These are phyloP conservation scores for Phytophthora constricta DNA, from an alignment of 352 stramenopile genomes.

Conservation along the genomic window DNA sequence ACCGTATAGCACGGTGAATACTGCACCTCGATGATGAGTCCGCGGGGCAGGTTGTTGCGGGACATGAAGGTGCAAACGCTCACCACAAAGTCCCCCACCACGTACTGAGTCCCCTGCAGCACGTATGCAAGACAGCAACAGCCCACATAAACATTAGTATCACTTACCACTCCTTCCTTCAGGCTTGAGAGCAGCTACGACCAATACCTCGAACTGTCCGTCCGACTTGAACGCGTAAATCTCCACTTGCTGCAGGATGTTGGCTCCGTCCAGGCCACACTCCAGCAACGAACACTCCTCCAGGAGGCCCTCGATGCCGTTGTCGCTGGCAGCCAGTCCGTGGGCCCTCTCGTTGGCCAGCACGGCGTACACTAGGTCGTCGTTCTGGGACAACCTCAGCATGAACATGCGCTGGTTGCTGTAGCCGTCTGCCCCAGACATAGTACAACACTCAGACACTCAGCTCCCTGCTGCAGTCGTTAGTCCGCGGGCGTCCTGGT, in stretches of 20 bases:
- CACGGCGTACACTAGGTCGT: slow-evolving; percentile 86
- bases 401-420: slow-evolving; percentile 92
- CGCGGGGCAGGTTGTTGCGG: slow-evolving; percentile 79
- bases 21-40: slow-evolving; percentile 85
- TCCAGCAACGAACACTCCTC: slow-evolving; percentile 86
- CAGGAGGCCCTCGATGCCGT: slow-evolving; percentile 71
- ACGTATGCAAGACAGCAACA: too few relatives aligned
- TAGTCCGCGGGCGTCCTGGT: too few relatives aligned
- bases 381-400: slow-evolving; percentile 89
- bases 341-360: slow-evolving; percentile 83
- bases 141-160: slow-evolving; percentile 13
- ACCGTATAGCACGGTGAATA: slow-evolving; percentile 86
- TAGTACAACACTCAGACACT: slow-evolving; percentile 1
- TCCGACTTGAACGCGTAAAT: slow-evolving; percentile 91
- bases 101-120: slow-evolving; percentile 73
- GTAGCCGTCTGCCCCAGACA: slow-evolving; percentile 63
- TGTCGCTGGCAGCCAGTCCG: slow-evolving; percentile 60
- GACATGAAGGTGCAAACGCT: slow-evolving; percentile 90
- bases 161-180: neutral
- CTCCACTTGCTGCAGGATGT: slow-evolving; percentile 88
- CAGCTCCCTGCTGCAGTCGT: too few relatives aligned
- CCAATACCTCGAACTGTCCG: slow-evolving; percentile 79
- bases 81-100: slow-evolving; percentile 86
- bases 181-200: neutral
- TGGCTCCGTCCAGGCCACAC: slow-evolving; percentile 83